These are phyloP conservation scores for Russula sp. DNA, from an alignment of 768 basidiomycete species.

Conservation along the genomic window DNA sequence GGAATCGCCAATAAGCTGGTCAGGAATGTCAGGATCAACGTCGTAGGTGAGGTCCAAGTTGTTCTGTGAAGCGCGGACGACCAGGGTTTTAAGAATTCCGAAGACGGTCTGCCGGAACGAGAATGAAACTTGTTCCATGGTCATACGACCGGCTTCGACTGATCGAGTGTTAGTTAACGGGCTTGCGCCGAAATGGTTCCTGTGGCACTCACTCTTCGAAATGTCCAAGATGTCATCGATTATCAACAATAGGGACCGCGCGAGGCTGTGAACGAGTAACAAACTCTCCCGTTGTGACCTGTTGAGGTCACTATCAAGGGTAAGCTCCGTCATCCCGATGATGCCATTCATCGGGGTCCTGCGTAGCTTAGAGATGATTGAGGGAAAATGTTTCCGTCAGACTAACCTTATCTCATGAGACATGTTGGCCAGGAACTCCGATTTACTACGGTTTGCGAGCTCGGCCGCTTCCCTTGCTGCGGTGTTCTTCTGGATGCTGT, in stretches of 20 bases:
- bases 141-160: constrained; percentile 99
- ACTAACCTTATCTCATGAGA: constrained; percentile 84
- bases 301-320: constrained; percentile 92
- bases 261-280: constrained; percentile 90
- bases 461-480: constrained; percentile 96
- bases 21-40: constrained; percentile 91
- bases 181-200: background rate
- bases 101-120: constrained; percentile 96
- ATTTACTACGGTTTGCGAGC: constrained; percentile 94
- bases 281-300: constrained; percentile 92
- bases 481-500: constrained; percentile 97
- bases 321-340: constrained; percentile 99
- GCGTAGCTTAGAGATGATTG: constrained; percentile 2
- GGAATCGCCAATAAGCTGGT: constrained; percentile 95
- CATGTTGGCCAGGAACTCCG: constrained; percentile 99
- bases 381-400: background rate
- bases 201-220: constrained; percentile 78
- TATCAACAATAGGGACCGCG: constrained; percentile 86
- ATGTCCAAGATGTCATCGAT: constrained; percentile 99
- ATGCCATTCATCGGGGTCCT: constrained; percentile 99
- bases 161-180: constrained; percentile 16
- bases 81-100: constrained; percentile 94
- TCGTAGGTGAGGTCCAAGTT: constrained; percentile 95
- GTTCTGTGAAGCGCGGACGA: constrained; percentile 95
- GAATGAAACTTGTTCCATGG: constrained; percentile 98